phyloP scores from a whole-genome alignment of 352 stramenopile species.

The Blastocystis sp. region DNA sequence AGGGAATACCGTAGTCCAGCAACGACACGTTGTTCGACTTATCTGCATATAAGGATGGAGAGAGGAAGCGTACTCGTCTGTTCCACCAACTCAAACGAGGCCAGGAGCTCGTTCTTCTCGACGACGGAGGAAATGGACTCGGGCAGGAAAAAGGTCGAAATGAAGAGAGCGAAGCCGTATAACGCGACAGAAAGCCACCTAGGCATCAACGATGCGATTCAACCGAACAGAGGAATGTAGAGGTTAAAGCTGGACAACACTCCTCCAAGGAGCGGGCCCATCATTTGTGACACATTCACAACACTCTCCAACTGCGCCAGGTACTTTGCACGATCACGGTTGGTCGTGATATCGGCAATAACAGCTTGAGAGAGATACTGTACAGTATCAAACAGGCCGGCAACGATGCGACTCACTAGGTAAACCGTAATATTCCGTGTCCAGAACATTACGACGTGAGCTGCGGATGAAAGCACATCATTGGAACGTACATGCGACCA shows the following conservation, averaged over 20 bases:
- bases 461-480: not conserved
- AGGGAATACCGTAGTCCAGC: slow-evolving; percentile 19
- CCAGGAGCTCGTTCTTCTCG: slow-evolving; percentile 33
- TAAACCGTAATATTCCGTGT: slow-evolving; percentile 21
- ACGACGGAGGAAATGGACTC: slow-evolving; percentile 37
- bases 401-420: not conserved
- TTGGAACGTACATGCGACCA: not conserved
- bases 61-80: not conserved
- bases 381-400: not conserved
- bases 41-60: not conserved
- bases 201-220: not conserved
- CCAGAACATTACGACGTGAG: not conserved
- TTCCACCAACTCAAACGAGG: not conserved
- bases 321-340: not conserved
- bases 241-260: slow-evolving; percentile 11
- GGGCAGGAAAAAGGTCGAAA: slow-evolving; percentile 18
- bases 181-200: not conserved
- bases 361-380: slow-evolving; percentile 8
- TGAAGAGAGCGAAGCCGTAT: not conserved
- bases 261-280: not conserved
- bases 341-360: slow-evolving; percentile 38
- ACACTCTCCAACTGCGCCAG: slow-evolving; percentile 42
- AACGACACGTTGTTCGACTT: not conserved
- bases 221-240: slow-evolving; percentile 8
- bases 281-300: not conserved